A percentile compares a stretch with the other conserved stretches of the same genome.
Conservation (phyloP, 106 monocot species). For the Allium fistulosum region DNA sequence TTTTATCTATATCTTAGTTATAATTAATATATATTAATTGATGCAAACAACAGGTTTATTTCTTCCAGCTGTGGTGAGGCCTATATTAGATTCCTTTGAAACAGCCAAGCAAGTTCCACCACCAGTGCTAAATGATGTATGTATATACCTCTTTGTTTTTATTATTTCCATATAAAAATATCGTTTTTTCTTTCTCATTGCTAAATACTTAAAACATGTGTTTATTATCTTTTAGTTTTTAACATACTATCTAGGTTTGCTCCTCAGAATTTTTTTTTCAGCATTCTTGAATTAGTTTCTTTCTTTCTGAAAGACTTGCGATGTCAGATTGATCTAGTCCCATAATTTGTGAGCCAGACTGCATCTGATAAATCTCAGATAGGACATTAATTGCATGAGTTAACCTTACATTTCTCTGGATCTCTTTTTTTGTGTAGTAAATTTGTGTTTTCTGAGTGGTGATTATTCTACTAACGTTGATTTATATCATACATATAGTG, state of each 20-base stretch:
- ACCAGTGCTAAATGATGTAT: conserved; percentile 80
- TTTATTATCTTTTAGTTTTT: neutral
- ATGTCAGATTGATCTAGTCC: too few relatives aligned
- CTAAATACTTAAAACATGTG: neutral
- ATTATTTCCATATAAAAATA: neutral
- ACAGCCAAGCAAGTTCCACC: conserved; percentile 85
- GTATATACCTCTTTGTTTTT: conserved; percentile 7
- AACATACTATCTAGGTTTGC: neutral
- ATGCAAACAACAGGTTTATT: conserved; percentile 50
- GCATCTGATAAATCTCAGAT: too few relatives aligned
- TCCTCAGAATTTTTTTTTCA: neutral
- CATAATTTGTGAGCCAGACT: too few relatives aligned
- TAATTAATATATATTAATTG: too few relatives aligned
- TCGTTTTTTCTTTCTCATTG: neutral
- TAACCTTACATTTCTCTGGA: too few relatives aligned
- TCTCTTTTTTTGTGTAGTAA: too few relatives aligned
- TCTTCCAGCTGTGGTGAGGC: conserved; percentile 96
- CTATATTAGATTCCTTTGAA: conserved; percentile 87
- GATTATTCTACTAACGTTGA: too few relatives aligned
- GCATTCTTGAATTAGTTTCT: neutral
- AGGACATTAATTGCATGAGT: too few relatives aligned
- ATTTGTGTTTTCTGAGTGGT: too few relatives aligned
- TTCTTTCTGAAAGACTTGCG: too few relatives aligned
- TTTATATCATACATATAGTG: too few relatives aligned
- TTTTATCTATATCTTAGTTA: too few relatives aligned